Base-by-base conservation (phyloP, 1,284 basidiomycete species). In the Meripilus lineatus region DNA sequence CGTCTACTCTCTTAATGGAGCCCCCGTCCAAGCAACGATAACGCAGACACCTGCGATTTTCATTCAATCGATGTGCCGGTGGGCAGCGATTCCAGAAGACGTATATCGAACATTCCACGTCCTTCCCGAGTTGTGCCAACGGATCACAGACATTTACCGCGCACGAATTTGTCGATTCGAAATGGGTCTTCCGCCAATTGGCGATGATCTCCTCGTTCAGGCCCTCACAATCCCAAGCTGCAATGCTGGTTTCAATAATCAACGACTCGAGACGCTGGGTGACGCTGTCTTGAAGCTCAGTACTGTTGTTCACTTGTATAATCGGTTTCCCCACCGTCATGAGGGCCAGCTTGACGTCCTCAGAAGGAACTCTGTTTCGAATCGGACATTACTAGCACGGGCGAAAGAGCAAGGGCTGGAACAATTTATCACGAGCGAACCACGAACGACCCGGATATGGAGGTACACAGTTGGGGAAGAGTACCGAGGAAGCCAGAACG, bases 261-360 rank as follows among this genome's bases (percentile, higher is more conserved):
- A 93, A 58, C 77, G 86, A 2, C 61, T 93, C 40, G 90, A 93
- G 61, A 91, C 89, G 0, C 68, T 92, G 14, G 89, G 90, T 6
- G 90, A 93, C 57, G 77, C 84, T 0, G 84, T 91, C 1, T 71
- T 93, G 33, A 84, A 92, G 58, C 64, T 93, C 23, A 76, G 79
- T 33, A 80, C 80, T 2, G 83, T 84, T 11, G 80, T 90, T 1
- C 77, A 91, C 55, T 61, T 91, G 2, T 85, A 83, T 66, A 84
- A 86, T 64, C 72, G 74, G 44, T 88, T 75, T 53, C 85, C 84
- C 0, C 69, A 78, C 49, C 74, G 83, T 20, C 85, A 92, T 54
- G 90, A 93, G 68, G 89, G 90, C 0, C 85, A 89, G 51, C 71
- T 93, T 37, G 73, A 79, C 32, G 64, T 65, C 24, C 63, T 90